Evolutionary conservation across 768 basidiomycete species (phyloP).

Genomic region (Hericium rajendrae): DNA sequence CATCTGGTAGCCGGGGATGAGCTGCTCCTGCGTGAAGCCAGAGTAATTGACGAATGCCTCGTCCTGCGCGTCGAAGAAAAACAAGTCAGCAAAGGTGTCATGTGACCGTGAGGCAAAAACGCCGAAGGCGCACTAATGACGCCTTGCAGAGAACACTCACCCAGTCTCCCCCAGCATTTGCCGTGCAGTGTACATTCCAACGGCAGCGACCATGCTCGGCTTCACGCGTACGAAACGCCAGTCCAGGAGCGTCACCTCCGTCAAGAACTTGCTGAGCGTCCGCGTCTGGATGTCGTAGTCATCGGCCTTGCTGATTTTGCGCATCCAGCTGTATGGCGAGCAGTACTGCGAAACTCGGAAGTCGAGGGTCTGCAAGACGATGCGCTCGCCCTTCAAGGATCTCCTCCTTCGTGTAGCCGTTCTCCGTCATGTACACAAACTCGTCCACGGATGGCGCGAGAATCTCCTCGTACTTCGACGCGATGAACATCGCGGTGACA

Average conservation of each 20-base stretch:
- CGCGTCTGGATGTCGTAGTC: constrained; percentile 97
- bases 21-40: constrained; percentile 80
- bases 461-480: constrained; percentile 98
- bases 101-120: constrained; percentile 15
- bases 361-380: constrained; percentile 89
- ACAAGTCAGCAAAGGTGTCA: constrained; percentile 20
- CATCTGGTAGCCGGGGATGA: constrained; percentile 70
- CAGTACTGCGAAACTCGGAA: constrained; percentile 96
- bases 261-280: constrained; percentile 94
- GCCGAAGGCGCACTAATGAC: not conserved
- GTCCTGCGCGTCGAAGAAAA: constrained; percentile 41
- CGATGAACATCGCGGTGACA: constrained; percentile 98
- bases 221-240: constrained; percentile 88
- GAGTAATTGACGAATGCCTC: constrained; percentile 90
- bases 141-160: constrained; percentile 41
- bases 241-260: constrained; percentile 91
- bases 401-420: constrained; percentile 88
- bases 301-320: constrained; percentile 96
- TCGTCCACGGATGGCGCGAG: constrained; percentile 96
- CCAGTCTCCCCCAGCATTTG: constrained; percentile 96
- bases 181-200: constrained; percentile 95
- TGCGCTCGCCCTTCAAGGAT: constrained; percentile 98
- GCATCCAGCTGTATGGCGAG: constrained; percentile 98
- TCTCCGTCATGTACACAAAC: constrained; percentile 97
- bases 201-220: constrained; percentile 88